Conservation (phyloP, 2,329 filamentous ascomycete genomes). For the Trichoderma sp. region DNA sequence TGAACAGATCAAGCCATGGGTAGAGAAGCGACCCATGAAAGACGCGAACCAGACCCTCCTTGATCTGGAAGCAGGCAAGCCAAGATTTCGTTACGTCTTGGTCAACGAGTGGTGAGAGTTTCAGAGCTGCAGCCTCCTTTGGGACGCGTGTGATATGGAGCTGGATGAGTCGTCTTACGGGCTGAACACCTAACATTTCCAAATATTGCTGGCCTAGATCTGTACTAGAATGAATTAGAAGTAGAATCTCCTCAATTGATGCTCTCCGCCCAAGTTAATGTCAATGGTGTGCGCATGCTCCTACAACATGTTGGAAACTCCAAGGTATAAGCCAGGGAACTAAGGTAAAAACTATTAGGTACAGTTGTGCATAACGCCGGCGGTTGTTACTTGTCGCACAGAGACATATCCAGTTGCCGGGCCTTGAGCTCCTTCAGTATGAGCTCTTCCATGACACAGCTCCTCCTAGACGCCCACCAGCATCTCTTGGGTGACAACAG, state of each 20-base stretch:
- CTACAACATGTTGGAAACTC: no score
- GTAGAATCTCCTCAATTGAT: background rate
- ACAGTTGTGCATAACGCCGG: no score
- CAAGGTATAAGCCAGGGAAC: no score
- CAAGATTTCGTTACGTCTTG: conserved; percentile 52
- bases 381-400: background rate
- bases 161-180: no score
- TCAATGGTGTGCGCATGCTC: no score
- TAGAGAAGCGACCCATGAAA: conserved; percentile 57
- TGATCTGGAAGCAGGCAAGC: conserved; percentile 58
- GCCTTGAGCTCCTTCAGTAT: background rate
- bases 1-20: conserved; percentile 58
- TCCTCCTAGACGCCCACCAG: background rate
- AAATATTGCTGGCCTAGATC: background rate
- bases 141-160: no score
- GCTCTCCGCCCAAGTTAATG: no score
- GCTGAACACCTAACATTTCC: background rate
- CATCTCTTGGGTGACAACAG: background rate
- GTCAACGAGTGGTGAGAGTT: conserved; percentile 40
- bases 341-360: no score
- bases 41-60: conserved; percentile 59
- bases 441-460: background rate
- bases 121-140: no score
- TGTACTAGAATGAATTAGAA: background rate
- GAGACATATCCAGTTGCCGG: background rate